Conservation (phyloP, 768 basidiomycete genomes). For the Lentinula detonsa region DNA sequence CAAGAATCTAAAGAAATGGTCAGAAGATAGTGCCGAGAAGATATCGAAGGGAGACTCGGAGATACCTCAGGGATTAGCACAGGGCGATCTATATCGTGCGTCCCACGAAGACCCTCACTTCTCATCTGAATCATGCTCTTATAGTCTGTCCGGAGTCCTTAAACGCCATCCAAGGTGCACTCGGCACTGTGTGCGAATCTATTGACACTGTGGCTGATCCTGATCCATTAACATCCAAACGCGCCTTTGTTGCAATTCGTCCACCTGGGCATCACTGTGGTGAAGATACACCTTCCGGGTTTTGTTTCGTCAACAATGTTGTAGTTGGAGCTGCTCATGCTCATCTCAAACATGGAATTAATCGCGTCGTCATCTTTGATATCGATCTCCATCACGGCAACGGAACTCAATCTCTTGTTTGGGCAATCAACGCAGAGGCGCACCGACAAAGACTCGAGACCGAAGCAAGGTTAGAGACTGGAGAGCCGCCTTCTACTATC, state of each 20-base stretch:
- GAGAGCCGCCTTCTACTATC: conserved; percentile 20
- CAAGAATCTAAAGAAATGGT: conserved; percentile 56
- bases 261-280: conserved; percentile 96
- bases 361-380: conserved; percentile 81
- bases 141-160: conserved; percentile 76
- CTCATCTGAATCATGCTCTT: background rate
- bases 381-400: conserved; percentile 94
- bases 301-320: conserved; percentile 95
- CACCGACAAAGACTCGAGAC: conserved; percentile 62
- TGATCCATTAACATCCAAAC: conserved; percentile 15
- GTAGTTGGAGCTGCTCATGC: conserved; percentile 88
- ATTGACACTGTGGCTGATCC: conserved; percentile 58
- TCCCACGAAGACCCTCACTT: background rate
- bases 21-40: conserved; percentile 51
- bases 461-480: conserved; percentile 24
- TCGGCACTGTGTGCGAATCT: conserved; percentile 84
- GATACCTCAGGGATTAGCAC: conserved; percentile 65
- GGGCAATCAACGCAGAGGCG: conserved; percentile 88
- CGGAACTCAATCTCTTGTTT: conserved; percentile 88
- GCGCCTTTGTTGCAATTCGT: conserved; percentile 79
- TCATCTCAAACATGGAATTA: conserved; percentile 71
- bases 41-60: conserved; percentile 62
- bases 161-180: conserved; percentile 72
- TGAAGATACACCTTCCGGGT: conserved; percentile 84
- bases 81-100: conserved; percentile 79